Evolutionary conservation across 495 filamentous ascomycete genomes (phyloP), one percentile per base, ranked within the genome.

Genomic region (Oleoguttula mirabilis): DNA sequence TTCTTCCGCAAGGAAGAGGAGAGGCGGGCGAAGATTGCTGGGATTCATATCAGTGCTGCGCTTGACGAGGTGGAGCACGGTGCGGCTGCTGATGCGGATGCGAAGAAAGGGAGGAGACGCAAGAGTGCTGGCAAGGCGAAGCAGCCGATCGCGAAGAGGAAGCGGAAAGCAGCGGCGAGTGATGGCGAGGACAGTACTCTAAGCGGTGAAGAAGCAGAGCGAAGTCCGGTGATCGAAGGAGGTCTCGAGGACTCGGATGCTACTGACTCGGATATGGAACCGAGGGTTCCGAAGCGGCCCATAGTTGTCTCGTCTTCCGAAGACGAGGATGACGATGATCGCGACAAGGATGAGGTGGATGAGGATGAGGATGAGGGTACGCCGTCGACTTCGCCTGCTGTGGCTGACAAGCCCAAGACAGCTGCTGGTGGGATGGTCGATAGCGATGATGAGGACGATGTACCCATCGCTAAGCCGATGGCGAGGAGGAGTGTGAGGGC

Each of bases 1-100:
- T 93, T 90, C 58, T 92, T 87, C 63, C 55, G 56, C 4, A 61
- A 67, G n/a, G 83, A 90, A 60, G 69, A 71, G 57, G 61, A 70
- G 44, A 61, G 68, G 45, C 60, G 77, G 45, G 63, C 67, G 45
- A 57, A 61, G 25, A 71, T 76, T 44, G 60, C 60, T 36, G 59
- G 64, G 35, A 63, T 66, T 23, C 59, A 76, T 44, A 59, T 62
- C 49, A 63, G 68, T 33, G 71, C 64, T 2, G 36, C 77, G 37
- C 61, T 45, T 68, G 41, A 59, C 66, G 41, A 60, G 74, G 45
- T 62, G 68, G 44, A 54, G 59, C 22, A 71, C 76, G 47, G 60
- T 61, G 36, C 56, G 41, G 32, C 32, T 20, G 28, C 19, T 16
- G 41, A 52, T 25, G 43, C 40, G 14, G 55, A 47, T 11, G 60